These are phyloP conservation scores for Cadophora malorum DNA, from an alignment of 2,329 filamentous ascomycete genomes.

Conservation along the genomic window DNA sequence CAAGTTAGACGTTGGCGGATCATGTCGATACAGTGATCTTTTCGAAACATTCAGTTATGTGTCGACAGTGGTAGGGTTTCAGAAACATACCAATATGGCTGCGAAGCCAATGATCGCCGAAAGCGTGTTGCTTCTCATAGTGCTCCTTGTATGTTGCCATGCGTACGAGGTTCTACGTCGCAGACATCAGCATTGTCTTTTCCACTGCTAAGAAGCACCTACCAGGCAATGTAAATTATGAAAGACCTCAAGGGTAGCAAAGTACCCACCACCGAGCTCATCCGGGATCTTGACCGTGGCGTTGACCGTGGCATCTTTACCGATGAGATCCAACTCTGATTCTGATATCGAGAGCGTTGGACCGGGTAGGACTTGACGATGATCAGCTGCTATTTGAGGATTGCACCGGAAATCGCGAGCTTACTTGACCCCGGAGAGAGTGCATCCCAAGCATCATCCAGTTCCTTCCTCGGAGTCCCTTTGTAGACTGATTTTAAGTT, in stretches of 20 bases:
- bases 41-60: neutral
- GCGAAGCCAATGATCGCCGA: conserved; percentile 10
- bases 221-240: conserved; percentile 24
- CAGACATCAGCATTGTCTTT: neutral
- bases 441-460: conserved; percentile 16
- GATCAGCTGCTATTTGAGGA: neutral
- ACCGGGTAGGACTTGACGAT: neutral
- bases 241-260: conserved; percentile 20
- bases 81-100: conserved; percentile 11
- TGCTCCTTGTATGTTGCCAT: neutral
- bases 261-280: conserved; percentile 18
- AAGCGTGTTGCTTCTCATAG: conserved; percentile 2
- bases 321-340: neutral
- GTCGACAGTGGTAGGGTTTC: neutral
- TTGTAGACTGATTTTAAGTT: neutral
- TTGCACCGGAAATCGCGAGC: neutral
- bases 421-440: neutral
- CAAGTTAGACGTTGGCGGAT: conserved; percentile 8
- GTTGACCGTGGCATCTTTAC: neutral
- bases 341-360: neutral
- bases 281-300: conserved; percentile 11
- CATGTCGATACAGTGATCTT: neutral
- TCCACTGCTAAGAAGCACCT: neutral
- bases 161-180: conserved; percentile 2
- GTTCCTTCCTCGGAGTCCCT: neutral